Percentiles rank a stretch among this genome's conserved stretches.
Conservation (phyloP, 2,329 filamentous ascomycete species). For the Xylariaceae sp. region DNA sequence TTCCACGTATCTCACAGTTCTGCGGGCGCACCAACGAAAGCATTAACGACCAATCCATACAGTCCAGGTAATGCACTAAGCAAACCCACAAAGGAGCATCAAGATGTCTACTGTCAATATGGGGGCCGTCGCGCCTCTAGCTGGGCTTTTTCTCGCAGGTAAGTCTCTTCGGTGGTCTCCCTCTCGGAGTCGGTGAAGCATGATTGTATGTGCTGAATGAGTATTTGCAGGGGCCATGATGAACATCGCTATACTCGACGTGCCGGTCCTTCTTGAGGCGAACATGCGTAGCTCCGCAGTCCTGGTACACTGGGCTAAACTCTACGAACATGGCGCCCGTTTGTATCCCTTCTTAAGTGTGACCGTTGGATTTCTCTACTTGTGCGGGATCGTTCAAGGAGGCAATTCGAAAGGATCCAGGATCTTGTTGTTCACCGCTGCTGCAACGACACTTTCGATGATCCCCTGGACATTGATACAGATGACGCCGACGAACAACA, state of each 20-base stretch:
- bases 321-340: background rate
- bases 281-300: background rate
- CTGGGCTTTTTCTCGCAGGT: background rate
- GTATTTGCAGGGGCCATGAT: background rate
- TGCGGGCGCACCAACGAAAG: background rate
- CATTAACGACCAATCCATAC: background rate
- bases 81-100: background rate
- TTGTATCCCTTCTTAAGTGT: background rate
- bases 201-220: background rate
- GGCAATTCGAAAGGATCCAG: background rate
- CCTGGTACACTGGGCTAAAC: background rate
- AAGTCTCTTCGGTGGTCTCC: too few species aligned
- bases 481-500: constrained; percentile 34
- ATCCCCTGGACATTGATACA: constrained; percentile 35
- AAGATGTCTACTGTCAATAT: background rate
- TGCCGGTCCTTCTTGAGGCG: background rate
- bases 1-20: background rate
- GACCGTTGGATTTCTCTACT: background rate
- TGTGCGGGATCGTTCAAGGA: background rate
- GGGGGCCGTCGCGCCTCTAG: background rate
- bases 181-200: background rate
- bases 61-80: background rate
- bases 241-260: background rate
- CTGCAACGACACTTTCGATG: constrained; percentile 28
- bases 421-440: constrained; percentile 16